Conservation (phyloP, 345 rosid species). For the Arabis alpina region DNA sequence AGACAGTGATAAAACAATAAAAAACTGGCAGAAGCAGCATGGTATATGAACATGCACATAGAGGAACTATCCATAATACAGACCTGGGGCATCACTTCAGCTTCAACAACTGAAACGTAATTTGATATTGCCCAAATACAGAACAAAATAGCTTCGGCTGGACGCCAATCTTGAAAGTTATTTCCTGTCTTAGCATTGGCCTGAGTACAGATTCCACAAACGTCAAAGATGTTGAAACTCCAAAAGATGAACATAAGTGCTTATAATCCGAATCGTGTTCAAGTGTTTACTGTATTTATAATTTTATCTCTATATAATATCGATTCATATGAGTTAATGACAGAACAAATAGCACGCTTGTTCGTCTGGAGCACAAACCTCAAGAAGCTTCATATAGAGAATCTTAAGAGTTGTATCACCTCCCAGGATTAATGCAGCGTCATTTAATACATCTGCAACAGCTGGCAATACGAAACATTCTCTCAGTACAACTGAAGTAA, state of each 20-base stretch:
- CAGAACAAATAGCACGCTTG: conserved; percentile 10
- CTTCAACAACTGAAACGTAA: conserved; percentile 79
- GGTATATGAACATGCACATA: conserved; percentile 15
- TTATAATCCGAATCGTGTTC: conserved; percentile 3
- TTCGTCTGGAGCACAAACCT: conserved; percentile 54
- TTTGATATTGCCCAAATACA: conserved; percentile 90
- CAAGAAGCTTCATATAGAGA: conserved; percentile 83
- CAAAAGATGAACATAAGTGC: conserved; percentile 16
- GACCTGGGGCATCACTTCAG: conserved; percentile 96
- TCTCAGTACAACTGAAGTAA: conserved; percentile 44
- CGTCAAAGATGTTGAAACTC: conserved; percentile 24
- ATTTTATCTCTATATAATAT: conserved; percentile 8
- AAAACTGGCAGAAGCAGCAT: conserved; percentile 1
- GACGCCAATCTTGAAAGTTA: conserved; percentile 76
- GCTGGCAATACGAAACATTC: conserved; percentile 63
- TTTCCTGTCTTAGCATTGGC: conserved; percentile 77
- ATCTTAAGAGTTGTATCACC: conserved; percentile 88
- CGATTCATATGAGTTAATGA: background rate
- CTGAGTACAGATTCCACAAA: conserved; percentile 46
- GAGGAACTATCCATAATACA: conserved; percentile 29
- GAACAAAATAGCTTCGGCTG: conserved; percentile 96
- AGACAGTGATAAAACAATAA: background rate
- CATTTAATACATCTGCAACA: conserved; percentile 92
- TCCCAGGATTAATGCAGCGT: conserved; percentile 90
- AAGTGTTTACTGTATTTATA: background rate